Evolutionary conservation across 208 protist genomes (phyloP).

Genomic region (Crithidia sp.): DNA sequence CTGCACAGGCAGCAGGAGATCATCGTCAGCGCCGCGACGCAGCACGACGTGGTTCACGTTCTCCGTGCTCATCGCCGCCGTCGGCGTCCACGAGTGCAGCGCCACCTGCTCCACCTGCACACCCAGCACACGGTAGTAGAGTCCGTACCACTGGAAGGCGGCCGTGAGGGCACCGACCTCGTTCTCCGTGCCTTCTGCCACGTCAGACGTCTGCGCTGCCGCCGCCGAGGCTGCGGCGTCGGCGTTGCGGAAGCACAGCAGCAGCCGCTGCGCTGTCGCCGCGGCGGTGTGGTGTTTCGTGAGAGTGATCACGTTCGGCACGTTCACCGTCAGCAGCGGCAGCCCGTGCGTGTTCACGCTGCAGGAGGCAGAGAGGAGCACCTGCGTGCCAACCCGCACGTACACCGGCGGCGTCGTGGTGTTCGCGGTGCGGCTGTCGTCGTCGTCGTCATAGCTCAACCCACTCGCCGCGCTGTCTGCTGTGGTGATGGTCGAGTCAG

Average conservation of each 20-base stretch:
- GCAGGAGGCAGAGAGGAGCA: constrained; percentile 62
- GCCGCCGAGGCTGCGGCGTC: constrained; percentile 20
- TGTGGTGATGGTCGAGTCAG: constrained; percentile 4
- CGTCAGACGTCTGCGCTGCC: constrained; percentile 5
- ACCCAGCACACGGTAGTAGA: constrained; percentile 64
- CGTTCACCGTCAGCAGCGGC: constrained; percentile 40
- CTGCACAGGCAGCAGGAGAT: constrained; percentile 49
- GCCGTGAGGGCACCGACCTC: constrained; percentile 14
- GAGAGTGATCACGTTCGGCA: constrained; percentile 43
- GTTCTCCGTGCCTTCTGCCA: constrained; percentile 22
- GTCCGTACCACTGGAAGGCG: constrained; percentile 46
- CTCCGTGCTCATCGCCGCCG: constrained; percentile 32
- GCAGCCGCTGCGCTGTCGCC: constrained; percentile 37
- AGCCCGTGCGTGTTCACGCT: constrained; percentile 52
- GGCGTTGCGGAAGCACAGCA: constrained; percentile 40
- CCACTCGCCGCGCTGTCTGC: neutral
- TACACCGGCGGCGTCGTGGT: constrained; percentile 2
- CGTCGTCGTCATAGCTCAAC: constrained; percentile 3
- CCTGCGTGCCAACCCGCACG: constrained; percentile 36
- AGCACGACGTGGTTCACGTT: constrained; percentile 56
- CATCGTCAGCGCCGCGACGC: constrained; percentile 44
- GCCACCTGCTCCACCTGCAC: constrained; percentile 49
- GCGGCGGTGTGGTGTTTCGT: constrained; percentile 44
- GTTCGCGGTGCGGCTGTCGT: neutral
- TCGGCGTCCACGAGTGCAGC: constrained; percentile 44